Base-by-base conservation (phyloP, 441 rosid species). In the Populus hybrid region DNA sequence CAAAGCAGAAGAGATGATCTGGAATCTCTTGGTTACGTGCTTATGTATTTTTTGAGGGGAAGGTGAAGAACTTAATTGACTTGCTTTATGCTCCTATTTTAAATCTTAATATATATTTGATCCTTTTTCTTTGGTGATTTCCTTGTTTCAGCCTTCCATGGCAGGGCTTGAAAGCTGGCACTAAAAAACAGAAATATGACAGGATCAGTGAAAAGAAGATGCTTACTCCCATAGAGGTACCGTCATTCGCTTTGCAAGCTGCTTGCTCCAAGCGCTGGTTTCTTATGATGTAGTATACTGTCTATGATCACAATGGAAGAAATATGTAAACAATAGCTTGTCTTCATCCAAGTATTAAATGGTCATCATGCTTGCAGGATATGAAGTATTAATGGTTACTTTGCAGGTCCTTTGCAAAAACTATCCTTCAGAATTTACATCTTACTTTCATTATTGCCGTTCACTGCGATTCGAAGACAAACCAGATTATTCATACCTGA, bases 1-100 rank as follows among this genome's bases (percentile, higher is more conserved):
- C 97, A 93, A 92, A 93, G 97, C 84, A 85, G 98, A 86, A 87
- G 98, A 84, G 98, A 93, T 83, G 98, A 94, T 89, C 84, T 92
- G 82, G 97, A 94, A 86, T 94, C 98, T 71, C 92, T 94, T 84
- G 98, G 98, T 74, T 94, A 90, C 64, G 93, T 94, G 81, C 94
- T 94, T 38, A 91, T 94, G 94, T 92, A 94, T 87, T 93, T 92
- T 81, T 88, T 93, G 67, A 90, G 94, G 75, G 98, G 98, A 90
- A 93, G 98, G 98, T 93, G 72, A 59, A 14, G 74, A 8, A 38
- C 50, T 71, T 75, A 14, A 42, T 38, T 64, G 65, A n/a, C 69
- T 46, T 57, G 68, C 68, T 34, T 65, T 20, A 40, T 53, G 64
- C 10, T 64, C 28, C 66, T 50, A n/a, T 28, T 68, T 73, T 67